Conservation (phyloP, 2,329 filamentous ascomycete species). For the Botrytis tulipae region DNA sequence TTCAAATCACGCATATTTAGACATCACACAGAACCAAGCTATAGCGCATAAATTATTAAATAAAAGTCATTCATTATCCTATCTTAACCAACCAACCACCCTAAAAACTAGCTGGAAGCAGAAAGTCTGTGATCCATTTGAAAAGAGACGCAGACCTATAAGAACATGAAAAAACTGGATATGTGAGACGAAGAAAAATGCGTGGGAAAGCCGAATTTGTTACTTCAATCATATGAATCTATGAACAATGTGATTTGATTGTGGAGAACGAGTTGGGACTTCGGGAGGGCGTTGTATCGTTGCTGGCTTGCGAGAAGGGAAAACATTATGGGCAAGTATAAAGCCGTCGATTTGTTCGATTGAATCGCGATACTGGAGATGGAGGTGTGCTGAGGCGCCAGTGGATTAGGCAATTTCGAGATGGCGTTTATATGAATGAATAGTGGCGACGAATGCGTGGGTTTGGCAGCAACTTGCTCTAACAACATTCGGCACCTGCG, state of each 20-base stretch:
- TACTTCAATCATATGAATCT: neutral
- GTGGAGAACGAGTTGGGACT: neutral
- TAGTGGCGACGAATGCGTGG: neutral
- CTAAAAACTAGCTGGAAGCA: slow-evolving; percentile 12
- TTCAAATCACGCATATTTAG: neutral
- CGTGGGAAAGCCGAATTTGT: neutral
- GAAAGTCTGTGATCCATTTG: slow-evolving; percentile 4
- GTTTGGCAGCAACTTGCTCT: neutral
- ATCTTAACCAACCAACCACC: slow-evolving; percentile 17
- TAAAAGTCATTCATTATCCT: slow-evolving; percentile 17
- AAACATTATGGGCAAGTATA: slow-evolving; percentile 8
- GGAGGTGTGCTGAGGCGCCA: neutral
- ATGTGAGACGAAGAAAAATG: slow-evolving; percentile 7
- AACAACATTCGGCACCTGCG: slow-evolving; percentile 19
- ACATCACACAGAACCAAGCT: neutral
- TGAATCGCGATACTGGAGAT: neutral
- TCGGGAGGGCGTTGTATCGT: neutral
- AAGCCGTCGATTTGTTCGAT: neutral
- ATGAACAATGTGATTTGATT: slow-evolving; percentile 1
- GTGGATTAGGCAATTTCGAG: neutral
- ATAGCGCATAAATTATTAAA: slow-evolving; percentile 8
- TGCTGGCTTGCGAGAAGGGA: neutral
- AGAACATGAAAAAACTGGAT: neutral
- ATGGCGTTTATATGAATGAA: neutral
- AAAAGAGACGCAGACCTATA: slow-evolving; percentile 7